Conservation (phyloP, 768 basidiomycete species). For the Boletus subparvulus region DNA sequence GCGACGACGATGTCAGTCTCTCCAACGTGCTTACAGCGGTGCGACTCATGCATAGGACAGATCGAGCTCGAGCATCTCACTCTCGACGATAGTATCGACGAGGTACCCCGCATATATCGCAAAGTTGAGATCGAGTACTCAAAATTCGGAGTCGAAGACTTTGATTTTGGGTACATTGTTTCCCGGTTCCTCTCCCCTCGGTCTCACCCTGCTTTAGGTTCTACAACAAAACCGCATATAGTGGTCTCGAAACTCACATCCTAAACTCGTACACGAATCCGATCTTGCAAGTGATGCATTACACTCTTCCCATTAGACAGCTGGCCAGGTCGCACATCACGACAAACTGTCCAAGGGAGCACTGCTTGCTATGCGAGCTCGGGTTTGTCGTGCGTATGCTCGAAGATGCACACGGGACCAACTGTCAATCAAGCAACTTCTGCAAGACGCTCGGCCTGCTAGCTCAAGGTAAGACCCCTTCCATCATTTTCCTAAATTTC, state of each 20-base stretch:
- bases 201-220: conserved; percentile 50
- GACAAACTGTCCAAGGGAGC: conserved; percentile 82
- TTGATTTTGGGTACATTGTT: conserved; percentile 93
- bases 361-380: conserved; percentile 92
- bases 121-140: conserved; percentile 91
- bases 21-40: not conserved
- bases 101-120: conserved; percentile 80
- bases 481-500: too few relatives aligned
- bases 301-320: conserved; percentile 68
- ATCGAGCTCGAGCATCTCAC: conserved; percentile 51
- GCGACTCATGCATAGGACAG: conserved; percentile 31
- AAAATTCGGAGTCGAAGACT: conserved; percentile 95
- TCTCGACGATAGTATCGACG: conserved; percentile 52
- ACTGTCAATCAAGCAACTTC: conserved; percentile 97
- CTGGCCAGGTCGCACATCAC: conserved; percentile 84
- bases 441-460: conserved; percentile 90
- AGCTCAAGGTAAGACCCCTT: conserved; percentile 65
- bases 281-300: conserved; percentile 85
- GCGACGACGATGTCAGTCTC: conserved; percentile 40
- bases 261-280: conserved; percentile 96
- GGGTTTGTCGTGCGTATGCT: conserved; percentile 96
- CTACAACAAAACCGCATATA: conserved; percentile 68
- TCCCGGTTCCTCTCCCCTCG: not conserved
- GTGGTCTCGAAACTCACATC: conserved; percentile 95
- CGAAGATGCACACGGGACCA: conserved; percentile 76